Evolutionary conservation across 2,329 filamentous ascomycete species (phyloP), one percentile per base, ranked within the genome.

Genomic region (Sclerotinia trifoliorum): DNA sequence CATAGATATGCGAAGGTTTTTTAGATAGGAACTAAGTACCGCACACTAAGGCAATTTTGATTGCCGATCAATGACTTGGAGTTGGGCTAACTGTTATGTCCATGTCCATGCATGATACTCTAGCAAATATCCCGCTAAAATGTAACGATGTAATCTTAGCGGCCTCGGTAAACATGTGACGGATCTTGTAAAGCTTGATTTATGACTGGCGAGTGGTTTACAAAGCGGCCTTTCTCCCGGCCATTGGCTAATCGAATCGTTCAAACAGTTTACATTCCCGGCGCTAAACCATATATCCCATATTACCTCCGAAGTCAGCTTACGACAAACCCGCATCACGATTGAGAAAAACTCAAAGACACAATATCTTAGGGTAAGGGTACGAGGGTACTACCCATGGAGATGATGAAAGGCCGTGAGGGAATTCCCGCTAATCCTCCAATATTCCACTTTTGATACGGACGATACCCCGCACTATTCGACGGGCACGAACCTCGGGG

Each of bases 161-260:
- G 46, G 46, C 65, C 65, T 58, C 54, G 55, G 65, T 52, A 66
- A 21, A 51, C 35, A 57, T 57, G 63, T 66, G 54, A 60, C 15
- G 35, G 54, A 21, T 56, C n/a, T 19, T 7, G 32, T 7, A 32
- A 56, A 56, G 57, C 24, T 32, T 48, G 57, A 32, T 60, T 32
- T 32, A 7, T 32, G 26, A 48, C 24, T 48, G 19, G 42, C 32
- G 42, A 48, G 29, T 29, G 42, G 17, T 48, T 46, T n/a, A 61
- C 24, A 17, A 48, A 24, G n/a, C 15, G 39, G 17, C 42, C 6
- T 15, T 21, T 62, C 24, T 24, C 44, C 58, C 21, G 29, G 44
- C 35, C 44, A 21, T 42, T 49, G 17, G 44, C 58, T 21, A 62
- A 62, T 49, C 19, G 49, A 6, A 35, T 48, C 21, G 6, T 6